Percentiles rank a stretch among this genome's conserved stretches.
phyloP scores from a whole-genome alignment of 1,139 yeast genomes.

The Pneumocystis canis region DNA sequence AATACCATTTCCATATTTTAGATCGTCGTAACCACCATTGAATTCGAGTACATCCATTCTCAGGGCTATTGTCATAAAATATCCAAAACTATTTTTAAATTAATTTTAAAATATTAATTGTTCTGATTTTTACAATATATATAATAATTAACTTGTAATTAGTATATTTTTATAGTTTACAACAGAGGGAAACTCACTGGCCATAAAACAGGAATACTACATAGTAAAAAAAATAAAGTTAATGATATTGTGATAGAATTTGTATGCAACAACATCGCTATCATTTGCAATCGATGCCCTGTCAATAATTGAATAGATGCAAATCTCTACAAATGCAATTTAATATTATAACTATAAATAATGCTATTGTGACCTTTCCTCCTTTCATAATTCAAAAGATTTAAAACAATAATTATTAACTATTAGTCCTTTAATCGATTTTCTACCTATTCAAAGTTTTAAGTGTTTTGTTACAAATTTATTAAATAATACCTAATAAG shows the following conservation, averaged over 20 bases:
- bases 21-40: conserved; percentile 6
- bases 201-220: conserved; percentile 7
- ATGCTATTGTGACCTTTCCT: not conserved
- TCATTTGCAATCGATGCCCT: conserved; percentile 47
- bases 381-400: not conserved
- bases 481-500: not conserved
- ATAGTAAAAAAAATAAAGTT: conserved; percentile 8
- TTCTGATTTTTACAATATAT: conserved; percentile 3
- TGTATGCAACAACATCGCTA: conserved; percentile 56
- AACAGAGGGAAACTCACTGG: conserved; percentile 18
- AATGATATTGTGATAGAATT: conserved; percentile 6
- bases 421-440: not conserved
- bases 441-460: not conserved
- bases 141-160: conserved; percentile 3
- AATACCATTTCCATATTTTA: conserved; percentile 29
- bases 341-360: not conserved
- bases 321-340: conserved; percentile 4
- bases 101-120: not conserved
- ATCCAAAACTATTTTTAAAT: conserved; percentile 7
- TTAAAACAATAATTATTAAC: not conserved
- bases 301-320: conserved; percentile 22
- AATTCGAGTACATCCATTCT: conserved; percentile 3
- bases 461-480: not conserved
- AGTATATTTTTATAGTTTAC: not conserved
- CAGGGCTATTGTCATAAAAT: conserved; percentile 7